Base-by-base conservation (phyloP, 306 rosid species). In the Quercus parvula region DNA sequence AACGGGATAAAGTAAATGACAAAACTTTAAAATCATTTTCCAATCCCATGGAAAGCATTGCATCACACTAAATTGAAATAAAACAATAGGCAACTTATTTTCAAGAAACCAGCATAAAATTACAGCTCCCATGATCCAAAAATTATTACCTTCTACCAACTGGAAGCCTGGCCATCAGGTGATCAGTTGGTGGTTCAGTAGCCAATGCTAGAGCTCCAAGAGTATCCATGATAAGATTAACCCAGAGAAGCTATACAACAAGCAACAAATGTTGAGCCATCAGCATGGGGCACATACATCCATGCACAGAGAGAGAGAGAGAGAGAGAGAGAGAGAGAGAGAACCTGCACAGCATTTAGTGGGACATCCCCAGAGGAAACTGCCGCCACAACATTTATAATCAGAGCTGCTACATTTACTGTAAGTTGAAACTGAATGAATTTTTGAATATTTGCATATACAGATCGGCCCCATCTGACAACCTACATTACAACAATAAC, bases 141-240 rank as follows among this genome's bases (percentile, higher is more conserved):
- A 51, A 56, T 9, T 15, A 77, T 46, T 75, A 94, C 99, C 90
- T 91, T 77, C 97, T 91, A 58, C 99, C 96, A 79, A 91, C 91
- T 30, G 99, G 99, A 20, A 51, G 33, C 78, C 93, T 87, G 77
- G 87, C 87, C 99, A 95, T 92, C 67, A 95, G 86, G 81, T 93
- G 95, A 91, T 95, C 83, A 9, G 98, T 95, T 78, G 99, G 99
- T 35, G 99, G 95, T 86, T 95, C 99, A 49, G 98, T 95, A 74
- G 99, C 99, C 88, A 95, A 85, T 18, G 98, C 99, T 33, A 95
- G 85, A 46, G 99, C 99, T 56, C 99, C 99, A 76, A 92, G 97
- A 67, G 99, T 95, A 81, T 95, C 99, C 99, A 95, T 95, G 82
- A 95, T 95, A 79, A 95, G 98, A 88, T 95, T 95, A 76, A 95